phyloP scores from a whole-genome alignment of 164 flowering plant genomes.

The Umbilicus rupestris region DNA sequence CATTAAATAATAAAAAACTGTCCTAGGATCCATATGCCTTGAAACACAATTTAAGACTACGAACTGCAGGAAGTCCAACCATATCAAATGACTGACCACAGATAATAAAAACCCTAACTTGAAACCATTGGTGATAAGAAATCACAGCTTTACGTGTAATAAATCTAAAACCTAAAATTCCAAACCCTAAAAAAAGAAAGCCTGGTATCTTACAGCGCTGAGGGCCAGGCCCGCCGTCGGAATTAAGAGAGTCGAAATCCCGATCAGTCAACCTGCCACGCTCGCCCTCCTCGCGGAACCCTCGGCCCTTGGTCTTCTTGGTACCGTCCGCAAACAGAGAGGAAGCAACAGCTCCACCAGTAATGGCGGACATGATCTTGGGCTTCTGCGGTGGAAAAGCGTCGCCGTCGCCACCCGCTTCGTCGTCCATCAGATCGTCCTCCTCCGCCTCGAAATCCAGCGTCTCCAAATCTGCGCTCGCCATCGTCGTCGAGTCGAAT shows the following conservation, averaged over 20 bases:
- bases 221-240: conserved; percentile 7
- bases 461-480: not conserved
- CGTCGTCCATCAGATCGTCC: conserved; percentile 10
- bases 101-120: too few species aligned
- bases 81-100: too few species aligned
- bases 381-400: conserved; percentile 4
- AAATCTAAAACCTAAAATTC: not conserved
- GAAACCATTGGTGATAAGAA: too few species aligned
- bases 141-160: too few species aligned
- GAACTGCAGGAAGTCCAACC: too few species aligned
- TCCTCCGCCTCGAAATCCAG: conserved; percentile 9
- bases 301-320: conserved; percentile 6
- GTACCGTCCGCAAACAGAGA: not conserved
- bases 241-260: not conserved
- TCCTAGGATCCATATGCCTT: not conserved
- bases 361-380: not conserved
- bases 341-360: not conserved
- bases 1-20: too few species aligned
- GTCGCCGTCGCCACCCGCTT: not conserved
- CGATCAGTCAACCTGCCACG: not conserved
- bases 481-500: too few species aligned
- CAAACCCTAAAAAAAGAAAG: too few species aligned
- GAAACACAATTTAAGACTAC: not conserved
- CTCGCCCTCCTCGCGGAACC: not conserved
- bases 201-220: not conserved